A percentile compares a stretch with the other conserved stretches of the same genome.
phyloP scores from a whole-genome alignment of 2,329 filamentous ascomycete genomes.

The Ilyonectria mors-panacis region DNA sequence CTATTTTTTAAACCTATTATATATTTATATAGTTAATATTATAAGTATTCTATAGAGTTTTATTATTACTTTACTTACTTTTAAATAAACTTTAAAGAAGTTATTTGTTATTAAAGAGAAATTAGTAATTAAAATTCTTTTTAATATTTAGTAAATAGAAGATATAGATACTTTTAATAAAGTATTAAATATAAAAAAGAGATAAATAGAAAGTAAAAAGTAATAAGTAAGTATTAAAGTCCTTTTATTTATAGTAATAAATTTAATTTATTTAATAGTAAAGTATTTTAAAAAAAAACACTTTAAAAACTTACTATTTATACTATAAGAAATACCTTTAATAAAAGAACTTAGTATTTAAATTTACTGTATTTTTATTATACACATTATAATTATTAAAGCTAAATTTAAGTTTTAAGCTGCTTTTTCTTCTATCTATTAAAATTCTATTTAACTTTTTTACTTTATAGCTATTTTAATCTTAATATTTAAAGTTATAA shows the following conservation, averaged over 20 bases:
- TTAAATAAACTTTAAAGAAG: background rate
- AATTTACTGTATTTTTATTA: too few relatives aligned
- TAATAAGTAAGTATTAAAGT: background rate
- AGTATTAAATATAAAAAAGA: background rate
- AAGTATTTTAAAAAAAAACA: background rate
- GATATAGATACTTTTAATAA: background rate
- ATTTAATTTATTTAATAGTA: background rate
- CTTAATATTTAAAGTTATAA: too few relatives aligned
- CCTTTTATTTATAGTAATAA: background rate
- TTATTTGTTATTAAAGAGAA: background rate
- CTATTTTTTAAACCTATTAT: background rate
- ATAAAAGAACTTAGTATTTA: too few relatives aligned
- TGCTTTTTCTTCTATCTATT: too few relatives aligned
- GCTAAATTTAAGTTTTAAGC: too few relatives aligned
- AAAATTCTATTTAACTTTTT: too few relatives aligned
- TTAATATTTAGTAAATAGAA: background rate
- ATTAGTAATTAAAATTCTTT: background rate
- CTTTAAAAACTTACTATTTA: background rate
- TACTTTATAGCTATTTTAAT: too few relatives aligned
- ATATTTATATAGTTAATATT: background rate
- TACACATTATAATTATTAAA: too few relatives aligned
- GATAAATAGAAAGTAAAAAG: background rate
- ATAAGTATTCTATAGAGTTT: background rate
- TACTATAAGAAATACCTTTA: background rate
- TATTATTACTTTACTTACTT: background rate